Percentiles rank a stretch among this genome's conserved stretches.
These are phyloP conservation scores for Phoma sp. DNA, from an alignment of 2,329 filamentous ascomycete genomes.

Conservation along the genomic window DNA sequence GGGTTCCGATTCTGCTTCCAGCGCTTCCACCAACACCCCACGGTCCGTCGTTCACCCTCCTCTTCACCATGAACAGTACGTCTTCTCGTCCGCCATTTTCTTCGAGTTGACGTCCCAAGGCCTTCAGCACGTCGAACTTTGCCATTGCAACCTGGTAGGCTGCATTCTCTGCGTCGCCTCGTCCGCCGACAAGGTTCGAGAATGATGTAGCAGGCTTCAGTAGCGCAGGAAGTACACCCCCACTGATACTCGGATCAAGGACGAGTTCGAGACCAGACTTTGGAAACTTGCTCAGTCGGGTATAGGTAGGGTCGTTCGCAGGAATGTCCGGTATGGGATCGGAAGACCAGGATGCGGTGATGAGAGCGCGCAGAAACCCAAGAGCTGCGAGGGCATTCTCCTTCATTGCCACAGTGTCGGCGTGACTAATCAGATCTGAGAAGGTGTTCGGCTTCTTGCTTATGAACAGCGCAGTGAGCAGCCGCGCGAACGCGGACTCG, in stretches of 20 bases:
- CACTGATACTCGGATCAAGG: conserved; percentile 59
- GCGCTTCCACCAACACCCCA: conserved; percentile 52
- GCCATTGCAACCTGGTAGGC: conserved; percentile 65
- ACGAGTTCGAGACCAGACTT: conserved; percentile 59
- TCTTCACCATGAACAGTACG: conserved; percentile 51
- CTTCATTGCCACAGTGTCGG: conserved; percentile 65
- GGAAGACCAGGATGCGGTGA: conserved; percentile 62
- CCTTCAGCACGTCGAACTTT: conserved; percentile 64
- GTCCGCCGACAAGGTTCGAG: conserved; percentile 65
- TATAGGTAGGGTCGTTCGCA: conserved; percentile 58
- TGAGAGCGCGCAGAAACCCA: conserved; percentile 59
- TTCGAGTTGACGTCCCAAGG: conserved; percentile 56
- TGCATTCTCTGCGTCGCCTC: conserved; percentile 63
- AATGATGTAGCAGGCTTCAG: conserved; percentile 65
- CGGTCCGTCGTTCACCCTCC: conserved; percentile 52
- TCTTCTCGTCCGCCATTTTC: conserved; percentile 47
- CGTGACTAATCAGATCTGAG: conserved; percentile 59
- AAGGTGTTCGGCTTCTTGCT: conserved; percentile 60
- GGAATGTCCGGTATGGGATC: conserved; percentile 52
- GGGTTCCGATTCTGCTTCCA: conserved; percentile 55
- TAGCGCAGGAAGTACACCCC: conserved; percentile 63
- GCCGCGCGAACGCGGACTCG: conserved; percentile 62
- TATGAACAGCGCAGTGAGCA: conserved; percentile 63
- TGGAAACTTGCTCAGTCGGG: conserved; percentile 46
- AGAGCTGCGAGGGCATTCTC: conserved; percentile 65